Evolutionary conservation across 2,329 filamentous ascomycete species (phyloP), one percentile per base, ranked within the genome.

Genomic region (Dactylonectria estremocensis): DNA sequence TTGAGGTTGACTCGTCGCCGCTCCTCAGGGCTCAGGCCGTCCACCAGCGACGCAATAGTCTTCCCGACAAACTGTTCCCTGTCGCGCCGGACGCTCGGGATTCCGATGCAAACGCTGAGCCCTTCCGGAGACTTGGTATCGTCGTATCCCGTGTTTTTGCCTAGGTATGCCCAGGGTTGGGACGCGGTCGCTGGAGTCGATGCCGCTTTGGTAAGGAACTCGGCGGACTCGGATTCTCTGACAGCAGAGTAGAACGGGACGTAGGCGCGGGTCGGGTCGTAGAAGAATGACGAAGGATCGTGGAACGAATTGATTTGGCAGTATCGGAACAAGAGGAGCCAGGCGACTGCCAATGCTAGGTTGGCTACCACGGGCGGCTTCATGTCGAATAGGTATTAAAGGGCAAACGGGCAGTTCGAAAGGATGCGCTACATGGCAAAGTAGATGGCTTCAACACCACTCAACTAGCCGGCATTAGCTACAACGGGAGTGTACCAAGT

Each of bases 31-130:
- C 67, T 73, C 10, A 81, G 68, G 2, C 70, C 73, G 46, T 79
- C 74, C 8, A 77, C 68, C 1, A 81, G 66, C 1, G 79, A 80
- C 0, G 74, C 77, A n/a, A 78, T 45, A 0, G 77, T 74, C 16
- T 67, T 66, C 0, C 68, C 67, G 2, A 77, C 61, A 50, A 77
- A 79, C 24, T 77, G 69, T n/a, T 75, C 69, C 5, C 67, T 64
- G 16, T 74, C 72, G 24, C 78, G 66, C 9, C 68, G 69, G 7
- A 79, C 65, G 16, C 72, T 78, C 3, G 78, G 78, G 20, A 80
- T 74, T 9, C 77, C 78, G 20, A 80, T 53, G 31, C 77, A 80
- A 43, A 77, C 62, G 22, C 59, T 67, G 31, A 60, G 22, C 11
- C 64, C 61, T 9, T 64, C 55, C 2, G 64, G 53, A 2, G 58